Conservation (phyloP, 495 filamentous ascomycete species). For the Talaromyces adpressus region DNA sequence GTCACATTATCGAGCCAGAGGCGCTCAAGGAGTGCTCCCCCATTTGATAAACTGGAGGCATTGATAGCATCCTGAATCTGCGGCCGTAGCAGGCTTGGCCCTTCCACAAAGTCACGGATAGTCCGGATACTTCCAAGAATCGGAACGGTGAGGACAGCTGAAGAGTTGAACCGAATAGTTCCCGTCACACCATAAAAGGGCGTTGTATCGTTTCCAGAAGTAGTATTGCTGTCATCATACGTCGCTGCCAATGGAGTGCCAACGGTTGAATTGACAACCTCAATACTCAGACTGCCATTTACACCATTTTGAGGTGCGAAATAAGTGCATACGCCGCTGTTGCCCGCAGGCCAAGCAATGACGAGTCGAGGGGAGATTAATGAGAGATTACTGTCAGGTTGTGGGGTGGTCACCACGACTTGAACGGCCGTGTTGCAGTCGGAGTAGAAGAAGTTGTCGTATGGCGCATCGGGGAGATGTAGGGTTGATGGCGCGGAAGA, state of each 20-base stretch:
- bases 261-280: constrained; percentile 38
- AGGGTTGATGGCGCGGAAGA: constrained; percentile 12
- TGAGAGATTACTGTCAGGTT: constrained; percentile 43
- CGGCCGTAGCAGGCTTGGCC: constrained; percentile 41
- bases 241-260: constrained; percentile 26
- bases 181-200: constrained; percentile 45
- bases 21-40: constrained; percentile 39
- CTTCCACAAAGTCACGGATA: constrained; percentile 56
- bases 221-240: constrained; percentile 16
- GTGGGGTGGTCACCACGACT: constrained; percentile 51
- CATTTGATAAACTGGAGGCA: constrained; percentile 25
- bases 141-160: constrained; percentile 43
- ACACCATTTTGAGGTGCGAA: constrained; percentile 46
- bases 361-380: constrained; percentile 49
- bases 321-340: constrained; percentile 50
- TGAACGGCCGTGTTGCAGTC: constrained; percentile 51
- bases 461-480: constrained; percentile 35
- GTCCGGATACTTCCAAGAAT: constrained; percentile 55
- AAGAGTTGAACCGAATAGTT: constrained; percentile 46
- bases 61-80: constrained; percentile 44
- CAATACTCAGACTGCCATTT: constrained; percentile 47
- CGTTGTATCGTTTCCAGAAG: constrained; percentile 21
- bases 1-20: constrained; percentile 59
- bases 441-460: constrained; percentile 59
- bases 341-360: constrained; percentile 59